Evolutionary conservation across 2,329 filamentous ascomycete species (phyloP).

Genomic region (Penicillium sp.): DNA sequence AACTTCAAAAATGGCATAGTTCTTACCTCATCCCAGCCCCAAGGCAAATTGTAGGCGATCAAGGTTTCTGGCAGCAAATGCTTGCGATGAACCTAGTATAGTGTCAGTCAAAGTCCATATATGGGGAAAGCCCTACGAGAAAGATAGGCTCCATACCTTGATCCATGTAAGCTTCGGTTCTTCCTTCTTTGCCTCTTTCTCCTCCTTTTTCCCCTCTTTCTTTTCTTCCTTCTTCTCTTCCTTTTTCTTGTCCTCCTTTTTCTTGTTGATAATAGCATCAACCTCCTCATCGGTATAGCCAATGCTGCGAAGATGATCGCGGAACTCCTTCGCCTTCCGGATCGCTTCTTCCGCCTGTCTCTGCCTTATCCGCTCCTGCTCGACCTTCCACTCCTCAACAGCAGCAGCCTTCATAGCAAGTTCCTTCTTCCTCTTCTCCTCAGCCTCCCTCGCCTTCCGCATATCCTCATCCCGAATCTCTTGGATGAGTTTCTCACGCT

Average conservation of each 20-base stretch:
- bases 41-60: slow-evolving; percentile 46
- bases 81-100: slow-evolving; percentile 44
- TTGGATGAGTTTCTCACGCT: neutral
- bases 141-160: slow-evolving; percentile 34
- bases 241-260: slow-evolving; percentile 38
- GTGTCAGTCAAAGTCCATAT: slow-evolving; percentile 7
- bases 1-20: neutral
- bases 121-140: neutral
- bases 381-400: slow-evolving; percentile 39
- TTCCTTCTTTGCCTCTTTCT: slow-evolving; percentile 30
- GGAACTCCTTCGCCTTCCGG: slow-evolving; percentile 34
- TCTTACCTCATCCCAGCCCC: slow-evolving; percentile 50
- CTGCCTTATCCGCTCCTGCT: slow-evolving; percentile 30
- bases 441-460: slow-evolving; percentile 40
- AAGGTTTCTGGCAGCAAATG: slow-evolving; percentile 49
- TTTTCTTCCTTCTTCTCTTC: slow-evolving; percentile 25
- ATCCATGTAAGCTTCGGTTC: slow-evolving; percentile 42
- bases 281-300: slow-evolving; percentile 45
- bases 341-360: slow-evolving; percentile 36
- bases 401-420: slow-evolving; percentile 42
- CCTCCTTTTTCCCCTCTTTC: slow-evolving; percentile 32
- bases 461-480: slow-evolving; percentile 12
- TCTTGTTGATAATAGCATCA: slow-evolving; percentile 42
- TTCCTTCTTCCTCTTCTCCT: slow-evolving; percentile 33
- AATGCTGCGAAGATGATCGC: slow-evolving; percentile 40